Evolutionary conservation across 2,329 filamentous ascomycete genomes (phyloP).

Genomic region (Beauveria sp.): DNA sequence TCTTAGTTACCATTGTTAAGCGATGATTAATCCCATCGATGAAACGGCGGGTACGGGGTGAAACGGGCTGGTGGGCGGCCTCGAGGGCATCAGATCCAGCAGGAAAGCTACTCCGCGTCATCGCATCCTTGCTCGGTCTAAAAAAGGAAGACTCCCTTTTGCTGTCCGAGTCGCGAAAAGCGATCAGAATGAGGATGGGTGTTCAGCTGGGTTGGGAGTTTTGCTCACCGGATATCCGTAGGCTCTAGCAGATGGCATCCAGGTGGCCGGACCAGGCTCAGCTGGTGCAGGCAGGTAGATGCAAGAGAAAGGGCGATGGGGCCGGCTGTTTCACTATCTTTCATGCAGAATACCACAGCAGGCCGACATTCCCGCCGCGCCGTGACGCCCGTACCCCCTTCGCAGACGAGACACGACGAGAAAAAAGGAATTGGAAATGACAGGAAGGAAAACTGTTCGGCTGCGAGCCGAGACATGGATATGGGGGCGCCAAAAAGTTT

Average conservation of each 20-base stretch:
- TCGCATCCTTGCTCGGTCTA: background rate
- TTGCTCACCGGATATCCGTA: background rate
- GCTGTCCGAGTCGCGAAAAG: background rate
- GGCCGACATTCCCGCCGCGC: background rate
- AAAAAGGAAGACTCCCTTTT: background rate
- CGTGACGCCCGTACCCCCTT: background rate
- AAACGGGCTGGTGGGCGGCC: slow-evolving; percentile 14
- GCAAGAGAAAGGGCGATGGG: background rate
- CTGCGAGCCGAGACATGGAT: background rate
- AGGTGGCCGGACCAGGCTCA: background rate
- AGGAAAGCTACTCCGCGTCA: background rate
- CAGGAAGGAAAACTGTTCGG: background rate
- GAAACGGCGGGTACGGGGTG: slow-evolving; percentile 20
- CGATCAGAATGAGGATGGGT: background rate
- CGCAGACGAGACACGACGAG: background rate
- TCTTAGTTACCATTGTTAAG: slow-evolving; percentile 53
- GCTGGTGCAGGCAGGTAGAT: background rate
- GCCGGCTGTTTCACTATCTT: background rate
- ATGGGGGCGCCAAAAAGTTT: background rate
- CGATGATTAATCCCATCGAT: slow-evolving; percentile 38
- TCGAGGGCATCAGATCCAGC: background rate
- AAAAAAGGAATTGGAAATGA: background rate
- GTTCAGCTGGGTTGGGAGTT: background rate
- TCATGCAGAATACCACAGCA: background rate
- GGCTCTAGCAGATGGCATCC: background rate